A percentile compares a stretch with the other conserved stretches of the same genome.
These are phyloP conservation scores for Naumovozyma dairenensis DNA, from an alignment of 805 yeast genomes.

Conservation along the genomic window DNA sequence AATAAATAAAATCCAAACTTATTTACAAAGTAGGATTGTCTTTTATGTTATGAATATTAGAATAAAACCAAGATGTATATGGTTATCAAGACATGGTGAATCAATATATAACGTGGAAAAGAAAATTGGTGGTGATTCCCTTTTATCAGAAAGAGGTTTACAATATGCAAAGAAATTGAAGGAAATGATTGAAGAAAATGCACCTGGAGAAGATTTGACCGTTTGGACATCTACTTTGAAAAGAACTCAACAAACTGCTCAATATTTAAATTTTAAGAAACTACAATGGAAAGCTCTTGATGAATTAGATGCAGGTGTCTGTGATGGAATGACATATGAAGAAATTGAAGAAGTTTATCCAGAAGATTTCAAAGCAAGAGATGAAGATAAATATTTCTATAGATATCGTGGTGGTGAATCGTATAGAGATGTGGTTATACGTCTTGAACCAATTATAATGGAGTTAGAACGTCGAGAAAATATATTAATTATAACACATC, in stretches of 20 bases:
- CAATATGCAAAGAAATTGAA: slow-evolving; percentile 77
- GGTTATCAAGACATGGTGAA: slow-evolving; percentile 95
- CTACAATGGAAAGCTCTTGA: slow-evolving; percentile 94
- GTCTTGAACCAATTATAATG: slow-evolving; percentile 96
- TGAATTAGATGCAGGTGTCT: slow-evolving; percentile 94
- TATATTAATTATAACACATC: slow-evolving; percentile 91
- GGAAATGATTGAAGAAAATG: slow-evolving; percentile 50
- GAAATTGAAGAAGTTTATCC: slow-evolving; percentile 81
- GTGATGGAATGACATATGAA: slow-evolving; percentile 95
- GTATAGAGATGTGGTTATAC: slow-evolving; percentile 86
- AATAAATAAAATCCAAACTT: slow-evolving; percentile 77
- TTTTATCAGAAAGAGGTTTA: slow-evolving; percentile 73
- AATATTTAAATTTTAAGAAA: slow-evolving; percentile 67
- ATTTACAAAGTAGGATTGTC: slow-evolving; percentile 84
- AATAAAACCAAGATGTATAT: slow-evolving; percentile 82
- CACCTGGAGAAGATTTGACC: slow-evolving; percentile 53
- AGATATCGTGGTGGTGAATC: slow-evolving; percentile 97
- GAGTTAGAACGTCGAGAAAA: slow-evolving; percentile 96
- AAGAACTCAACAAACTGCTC: slow-evolving; percentile 89
- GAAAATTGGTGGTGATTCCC: slow-evolving; percentile 91
- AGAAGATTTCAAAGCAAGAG: slow-evolving; percentile 91
- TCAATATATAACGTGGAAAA: slow-evolving; percentile 86
- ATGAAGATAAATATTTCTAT: slow-evolving; percentile 90
- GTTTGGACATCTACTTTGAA: slow-evolving; percentile 93
- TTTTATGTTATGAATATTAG: slow-evolving; percentile 94